phyloP scores from a whole-genome alignment of 192 early-diverging fungal species.

The Entophlyctis luteolus region DNA sequence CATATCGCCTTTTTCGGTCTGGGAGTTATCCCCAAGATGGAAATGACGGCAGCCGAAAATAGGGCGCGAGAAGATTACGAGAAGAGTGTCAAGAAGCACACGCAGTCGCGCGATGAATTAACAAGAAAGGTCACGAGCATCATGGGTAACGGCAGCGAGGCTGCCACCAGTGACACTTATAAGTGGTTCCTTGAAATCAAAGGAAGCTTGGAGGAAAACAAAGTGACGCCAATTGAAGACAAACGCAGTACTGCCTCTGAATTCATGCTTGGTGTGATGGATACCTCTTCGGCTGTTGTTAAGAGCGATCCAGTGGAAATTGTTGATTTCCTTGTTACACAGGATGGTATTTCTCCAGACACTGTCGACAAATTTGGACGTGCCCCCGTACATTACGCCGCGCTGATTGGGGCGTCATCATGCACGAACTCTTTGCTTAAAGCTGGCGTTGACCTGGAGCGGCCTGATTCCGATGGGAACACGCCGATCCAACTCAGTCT shows the following conservation, averaged over 20 bases:
- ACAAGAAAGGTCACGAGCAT: not conserved
- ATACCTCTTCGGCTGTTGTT: not conserved
- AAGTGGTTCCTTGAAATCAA: slow-evolving; percentile 13
- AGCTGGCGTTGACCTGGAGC: slow-evolving; percentile 29
- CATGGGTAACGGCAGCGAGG: not conserved
- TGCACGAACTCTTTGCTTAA: slow-evolving; percentile 41
- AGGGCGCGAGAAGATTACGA: slow-evolving; percentile 20
- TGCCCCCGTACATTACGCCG: slow-evolving; percentile 55
- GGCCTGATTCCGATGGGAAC: slow-evolving; percentile 35
- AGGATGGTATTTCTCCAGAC: slow-evolving; percentile 28
- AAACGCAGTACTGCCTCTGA: slow-evolving; percentile 17
- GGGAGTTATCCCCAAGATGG: slow-evolving; percentile 40
- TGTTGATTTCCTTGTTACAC: slow-evolving; percentile 34
- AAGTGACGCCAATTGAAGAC: slow-evolving; percentile 1
- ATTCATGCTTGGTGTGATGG: slow-evolving; percentile 32
- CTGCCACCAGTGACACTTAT: not conserved
- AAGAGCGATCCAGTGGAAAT: slow-evolving; percentile 54
- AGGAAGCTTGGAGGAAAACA: not conserved
- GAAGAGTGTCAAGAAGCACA: not conserved
- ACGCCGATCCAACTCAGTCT: slow-evolving; percentile 43
- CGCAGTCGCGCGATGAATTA: not conserved
- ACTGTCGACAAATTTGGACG: slow-evolving; percentile 47
- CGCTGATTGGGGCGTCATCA: slow-evolving; percentile 44
- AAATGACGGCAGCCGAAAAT: slow-evolving; percentile 19
- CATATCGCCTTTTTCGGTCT: slow-evolving; percentile 48